phyloP scores from a whole-genome alignment of 805 yeast genomes.

The Kodamaea restingae region DNA sequence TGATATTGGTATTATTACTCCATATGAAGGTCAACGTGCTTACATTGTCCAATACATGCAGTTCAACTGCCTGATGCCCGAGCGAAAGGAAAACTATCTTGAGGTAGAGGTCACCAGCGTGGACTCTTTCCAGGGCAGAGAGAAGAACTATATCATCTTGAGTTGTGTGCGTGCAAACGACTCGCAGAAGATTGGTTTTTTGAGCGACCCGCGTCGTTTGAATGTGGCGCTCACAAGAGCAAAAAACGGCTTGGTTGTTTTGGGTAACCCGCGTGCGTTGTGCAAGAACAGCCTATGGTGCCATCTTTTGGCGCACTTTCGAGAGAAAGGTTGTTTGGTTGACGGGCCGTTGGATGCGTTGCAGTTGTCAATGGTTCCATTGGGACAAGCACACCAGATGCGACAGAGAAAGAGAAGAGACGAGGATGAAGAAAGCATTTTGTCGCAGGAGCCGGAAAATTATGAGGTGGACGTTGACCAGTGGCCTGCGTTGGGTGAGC shows the following conservation, averaged over 20 bases:
- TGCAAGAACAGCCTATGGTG: slow-evolving; percentile 74
- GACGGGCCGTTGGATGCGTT: slow-evolving; percentile 84
- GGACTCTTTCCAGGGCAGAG: slow-evolving; percentile 60
- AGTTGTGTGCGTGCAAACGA: slow-evolving; percentile 45
- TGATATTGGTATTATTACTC: slow-evolving; percentile 90
- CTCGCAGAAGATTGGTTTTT: slow-evolving; percentile 38
- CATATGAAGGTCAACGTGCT: slow-evolving; percentile 91
- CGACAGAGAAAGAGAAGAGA: slow-evolving; percentile 14
- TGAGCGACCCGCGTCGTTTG: slow-evolving; percentile 41
- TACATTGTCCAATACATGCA: slow-evolving; percentile 76
- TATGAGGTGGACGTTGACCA: too few species aligned
- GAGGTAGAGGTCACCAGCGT: slow-evolving; percentile 84
- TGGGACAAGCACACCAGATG: slow-evolving; percentile 10
- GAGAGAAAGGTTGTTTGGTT: slow-evolving; percentile 83
- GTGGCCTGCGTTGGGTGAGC: slow-evolving; percentile 28
- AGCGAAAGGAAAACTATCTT: slow-evolving; percentile 53
- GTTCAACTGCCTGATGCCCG: slow-evolving; percentile 58
- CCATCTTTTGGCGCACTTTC: slow-evolving; percentile 66
- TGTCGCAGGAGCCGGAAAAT: slow-evolving; percentile 19
- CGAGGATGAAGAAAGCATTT: slow-evolving; percentile 26
- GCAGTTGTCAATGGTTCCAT: slow-evolving; percentile 64
- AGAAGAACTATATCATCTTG: slow-evolving; percentile 41
- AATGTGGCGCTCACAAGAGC: slow-evolving; percentile 45
- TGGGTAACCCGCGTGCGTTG: slow-evolving; percentile 82
- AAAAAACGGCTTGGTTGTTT: slow-evolving; percentile 44